Evolutionary conservation across 2,329 filamentous ascomycete genomes (phyloP), one percentile per base, ranked within the genome.

Genomic region (Neoarthrinium moseri): DNA sequence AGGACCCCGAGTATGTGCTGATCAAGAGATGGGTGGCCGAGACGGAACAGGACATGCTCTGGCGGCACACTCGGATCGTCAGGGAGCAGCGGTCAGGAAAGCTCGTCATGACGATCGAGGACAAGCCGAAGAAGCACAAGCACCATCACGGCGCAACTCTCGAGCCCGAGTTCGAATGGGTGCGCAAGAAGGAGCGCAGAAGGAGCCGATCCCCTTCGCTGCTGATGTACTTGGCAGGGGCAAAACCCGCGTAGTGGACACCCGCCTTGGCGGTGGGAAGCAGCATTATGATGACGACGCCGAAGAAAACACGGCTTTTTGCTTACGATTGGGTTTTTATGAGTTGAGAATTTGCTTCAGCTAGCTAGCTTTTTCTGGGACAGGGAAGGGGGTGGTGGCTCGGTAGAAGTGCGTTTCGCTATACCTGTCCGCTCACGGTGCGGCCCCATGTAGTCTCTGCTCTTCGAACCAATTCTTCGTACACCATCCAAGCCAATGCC

Each of bases 401-500:
- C 18, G 37, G 6, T 35, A 15, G 8, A 35, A 35, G 10, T n/a
- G 17, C 10, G 17, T 35, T 10, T 13, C 17, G 6, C 56, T 43
- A 62, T 57, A 62, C 46, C 56, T 57, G 51, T 12, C 46, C 53
- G 38, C 45, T 53, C 26, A 51, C 46, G 26, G 54, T 35, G 32
- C 41, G 41, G 22, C 52, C 51, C 61, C 63, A 65, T 5, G 63
- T 63, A 21, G 55, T 56, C 54, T 75, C 71, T 17, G 86, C 87
- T 56, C 87, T 78, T 49, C 91, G 74, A 51, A 97, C 86, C 57
- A 96, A 68, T 66, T 96, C 92, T 70, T 99, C 94, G 62, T 99
- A 99, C 32, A 96, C 77, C 8, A 92, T 97, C 94, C 94, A 99
- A 6, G 92, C 92, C 55, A 97, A 75, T n/a, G 94, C 94, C 43